phyloP scores from a whole-genome alignment of 176 grass and related monocot genomes.

The Lolium perenne region DNA sequence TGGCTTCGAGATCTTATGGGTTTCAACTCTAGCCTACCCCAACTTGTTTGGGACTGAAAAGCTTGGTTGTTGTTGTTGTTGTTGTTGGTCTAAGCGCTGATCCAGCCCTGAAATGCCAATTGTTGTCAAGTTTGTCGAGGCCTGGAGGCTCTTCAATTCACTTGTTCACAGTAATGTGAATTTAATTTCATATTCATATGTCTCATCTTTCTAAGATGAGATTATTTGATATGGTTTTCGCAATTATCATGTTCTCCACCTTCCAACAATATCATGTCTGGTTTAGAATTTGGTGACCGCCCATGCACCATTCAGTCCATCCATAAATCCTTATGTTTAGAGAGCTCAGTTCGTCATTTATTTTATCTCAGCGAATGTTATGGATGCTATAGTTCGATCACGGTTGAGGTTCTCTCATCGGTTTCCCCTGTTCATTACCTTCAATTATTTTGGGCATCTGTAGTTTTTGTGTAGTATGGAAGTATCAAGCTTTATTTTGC shows the following conservation, averaged over 20 bases:
- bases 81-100: neutral
- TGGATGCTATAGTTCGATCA: neutral
- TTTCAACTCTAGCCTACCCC: too few species aligned
- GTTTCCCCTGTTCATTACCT: neutral
- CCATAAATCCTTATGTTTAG: neutral
- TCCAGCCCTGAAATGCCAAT: neutral
- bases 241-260: neutral
- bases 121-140: neutral
- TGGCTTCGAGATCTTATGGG: too few species aligned
- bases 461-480: neutral
- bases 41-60: too few species aligned
- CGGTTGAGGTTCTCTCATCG: neutral
- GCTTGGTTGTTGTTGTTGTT: too few species aligned
- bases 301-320: neutral
- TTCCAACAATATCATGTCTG: neutral
- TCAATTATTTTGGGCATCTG: neutral
- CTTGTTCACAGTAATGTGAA: neutral
- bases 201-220: neutral
- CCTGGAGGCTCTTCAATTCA: neutral
- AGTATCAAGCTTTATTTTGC: neutral
- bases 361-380: neutral
- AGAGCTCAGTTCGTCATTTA: too few species aligned
- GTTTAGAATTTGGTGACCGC: neutral
- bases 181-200: neutral
- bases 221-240: neutral